Conservation (phyloP, 2,329 filamentous ascomycete genomes). For the Trichoderma afroharzianum region DNA sequence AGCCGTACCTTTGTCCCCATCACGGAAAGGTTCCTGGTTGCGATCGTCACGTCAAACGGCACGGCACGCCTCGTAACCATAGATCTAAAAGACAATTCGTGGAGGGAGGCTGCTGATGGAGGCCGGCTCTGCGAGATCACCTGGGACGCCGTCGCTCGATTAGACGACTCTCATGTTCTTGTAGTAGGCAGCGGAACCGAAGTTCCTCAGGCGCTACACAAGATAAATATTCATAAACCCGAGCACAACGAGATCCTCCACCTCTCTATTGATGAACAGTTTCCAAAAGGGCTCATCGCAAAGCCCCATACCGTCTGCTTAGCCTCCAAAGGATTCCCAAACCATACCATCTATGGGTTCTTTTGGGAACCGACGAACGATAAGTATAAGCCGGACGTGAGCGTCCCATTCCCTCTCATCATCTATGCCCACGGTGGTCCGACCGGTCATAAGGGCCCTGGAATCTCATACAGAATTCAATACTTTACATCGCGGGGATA, state of each 20-base stretch:
- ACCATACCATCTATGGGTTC: constrained; percentile 41
- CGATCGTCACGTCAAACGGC: constrained; percentile 33
- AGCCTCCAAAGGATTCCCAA: constrained; percentile 25
- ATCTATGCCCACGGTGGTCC: constrained; percentile 50
- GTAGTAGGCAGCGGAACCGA: constrained; percentile 35
- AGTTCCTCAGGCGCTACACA: constrained; percentile 34
- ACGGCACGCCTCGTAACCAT: constrained; percentile 35
- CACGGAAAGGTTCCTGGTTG: constrained; percentile 33
- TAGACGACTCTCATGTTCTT: constrained; percentile 36
- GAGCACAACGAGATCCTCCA: constrained; percentile 30
- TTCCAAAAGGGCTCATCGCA: constrained; percentile 34
- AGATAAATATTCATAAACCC: constrained; percentile 29
- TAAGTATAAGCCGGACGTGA: constrained; percentile 35
- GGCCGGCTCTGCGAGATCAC: constrained; percentile 32
- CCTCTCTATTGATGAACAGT: constrained; percentile 31
- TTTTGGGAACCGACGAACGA: constrained; percentile 49
- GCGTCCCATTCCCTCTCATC: constrained; percentile 45
- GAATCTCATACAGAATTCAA: constrained; percentile 44
- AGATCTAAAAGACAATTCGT: constrained; percentile 33
- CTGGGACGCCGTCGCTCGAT: constrained; percentile 33
- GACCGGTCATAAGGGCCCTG: constrained; percentile 41
- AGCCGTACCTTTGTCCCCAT: constrained; percentile 41
- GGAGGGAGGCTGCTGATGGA: constrained; percentile 30
- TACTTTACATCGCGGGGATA: constrained; percentile 54
- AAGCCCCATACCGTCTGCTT: constrained; percentile 35